Percentiles rank a stretch among this genome's conserved stretches.
These are phyloP conservation scores for Ophiostoma sp. DNA, from an alignment of 2,329 filamentous ascomycete species.

Conservation along the genomic window DNA sequence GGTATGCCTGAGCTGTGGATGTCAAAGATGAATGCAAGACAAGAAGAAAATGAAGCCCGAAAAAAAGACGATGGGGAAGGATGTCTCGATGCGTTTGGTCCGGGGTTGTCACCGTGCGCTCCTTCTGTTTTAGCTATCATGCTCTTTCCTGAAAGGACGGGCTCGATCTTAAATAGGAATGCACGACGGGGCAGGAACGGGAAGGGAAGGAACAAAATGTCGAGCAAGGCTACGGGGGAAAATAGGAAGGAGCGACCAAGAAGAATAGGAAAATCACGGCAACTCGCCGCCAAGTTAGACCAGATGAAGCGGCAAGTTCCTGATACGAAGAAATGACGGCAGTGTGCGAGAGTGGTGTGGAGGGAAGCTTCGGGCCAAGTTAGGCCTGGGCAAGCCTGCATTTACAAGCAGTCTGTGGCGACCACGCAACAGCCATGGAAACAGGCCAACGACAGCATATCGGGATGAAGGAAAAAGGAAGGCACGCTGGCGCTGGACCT, in stretches of 20 bases:
- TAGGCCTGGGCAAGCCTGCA: not conserved
- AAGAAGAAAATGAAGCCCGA: constrained; percentile 4
- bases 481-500: not conserved
- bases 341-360: not conserved
- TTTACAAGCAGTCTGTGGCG: not conserved
- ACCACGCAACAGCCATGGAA: not conserved
- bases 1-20: not conserved
- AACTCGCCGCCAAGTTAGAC: not conserved
- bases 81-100: constrained; percentile 8
- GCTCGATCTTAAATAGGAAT: not conserved
- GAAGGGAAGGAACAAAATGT: not conserved
- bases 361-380: not conserved
- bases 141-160: not conserved
- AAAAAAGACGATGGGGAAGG: constrained; percentile 5
- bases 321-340: not conserved
- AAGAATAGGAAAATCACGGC: not conserved
- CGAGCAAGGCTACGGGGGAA: not conserved
- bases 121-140: not conserved
- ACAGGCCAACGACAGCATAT: not conserved
- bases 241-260: not conserved
- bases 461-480: not conserved
- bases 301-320: not conserved
- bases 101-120: not conserved
- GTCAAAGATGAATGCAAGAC: constrained; percentile 6
- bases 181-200: not conserved